A percentile compares a stretch with the other conserved stretches of the same genome.
Evolutionary conservation across 2,329 filamentous ascomycete genomes (phyloP).

Genomic region (Colletotrichum orbiculare): DNA sequence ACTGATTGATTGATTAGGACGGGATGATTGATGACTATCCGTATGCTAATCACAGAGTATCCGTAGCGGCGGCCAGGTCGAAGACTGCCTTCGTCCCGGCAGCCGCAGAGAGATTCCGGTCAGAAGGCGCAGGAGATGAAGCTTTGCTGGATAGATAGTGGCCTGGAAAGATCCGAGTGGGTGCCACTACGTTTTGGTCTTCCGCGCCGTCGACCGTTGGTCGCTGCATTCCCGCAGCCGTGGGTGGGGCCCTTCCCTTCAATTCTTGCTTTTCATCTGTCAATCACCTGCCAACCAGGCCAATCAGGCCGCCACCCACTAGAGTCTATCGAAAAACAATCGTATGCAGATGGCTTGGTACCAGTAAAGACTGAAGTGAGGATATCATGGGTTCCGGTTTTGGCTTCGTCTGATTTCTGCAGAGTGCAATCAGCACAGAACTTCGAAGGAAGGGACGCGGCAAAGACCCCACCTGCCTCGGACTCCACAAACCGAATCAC

Average conservation of each 20-base stretch:
- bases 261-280: background rate
- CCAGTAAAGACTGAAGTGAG: background rate
- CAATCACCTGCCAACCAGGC: too few species aligned
- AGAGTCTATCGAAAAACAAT: background rate
- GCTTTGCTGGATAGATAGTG: constrained; percentile 6
- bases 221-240: constrained; percentile 11
- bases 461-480: too few species aligned
- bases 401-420: constrained; percentile 1
- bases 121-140: constrained; percentile 11
- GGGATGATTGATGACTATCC: constrained; percentile 7
- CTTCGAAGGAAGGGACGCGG: background rate
- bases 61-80: too few species aligned
- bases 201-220: constrained; percentile 7
- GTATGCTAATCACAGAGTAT: background rate
- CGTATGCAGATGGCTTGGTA: constrained; percentile 8
- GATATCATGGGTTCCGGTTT: constrained; percentile 1
- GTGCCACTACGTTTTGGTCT: constrained; percentile 10
- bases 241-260: background rate
- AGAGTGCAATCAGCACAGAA: background rate
- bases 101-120: constrained; percentile 23
- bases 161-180: constrained; percentile 12
- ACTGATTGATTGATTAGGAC: constrained; percentile 4
- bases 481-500: constrained; percentile 1
- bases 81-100: too few species aligned
- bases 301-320: background rate